Base-by-base conservation (phyloP, 345 rosid genomes). In the Populus deltoides region DNA sequence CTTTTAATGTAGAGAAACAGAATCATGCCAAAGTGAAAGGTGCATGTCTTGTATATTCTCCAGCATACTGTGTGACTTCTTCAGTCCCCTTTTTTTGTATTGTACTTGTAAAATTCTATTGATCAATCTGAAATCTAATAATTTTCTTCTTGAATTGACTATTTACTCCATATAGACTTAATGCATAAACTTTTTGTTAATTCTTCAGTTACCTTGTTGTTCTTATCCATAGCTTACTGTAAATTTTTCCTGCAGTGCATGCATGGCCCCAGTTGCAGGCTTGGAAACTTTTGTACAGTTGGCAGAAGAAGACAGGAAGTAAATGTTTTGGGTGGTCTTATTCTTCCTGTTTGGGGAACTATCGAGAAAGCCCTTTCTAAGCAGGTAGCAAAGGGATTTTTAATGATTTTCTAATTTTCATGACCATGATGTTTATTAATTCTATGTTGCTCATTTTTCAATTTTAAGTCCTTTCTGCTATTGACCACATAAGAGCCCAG, bases 261-360 rank as follows among this genome's bases (percentile, higher is more conserved):
- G 99, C 99, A 96, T 81, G 99, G 99, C 38, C 97, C 93, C 66
- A 96, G 93, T 71, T 93, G 99, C 86, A 93, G 91, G 85, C 86
- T 96, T 7, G 97, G 93, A 22, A 91, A 84, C 78, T 95, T 84
- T 81, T 96, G 99, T 87, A 93, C 99, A 0, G 98, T 96, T 76
- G 99, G 99, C n/a, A 79, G 97, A 85, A 87, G 99, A 86, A 82
- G 88, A 77, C 98, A 96, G 70, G 98, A 93, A 91, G 97, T 96
- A 31, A 91, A 91, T 73, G 92, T 96, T 81, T 88, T 96, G 81
- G 99, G 99, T 73, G 99, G 99, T 72, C 92, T 96, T 74, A 93
- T 91, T 90, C 93, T 96, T 85, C 97, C 99, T 49, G 89, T 96
- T 45, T 96, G 99, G 99, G 99, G 99, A 73, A 90, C 99, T 15